These are phyloP conservation scores for Cordyceps farinosa DNA, from an alignment of 2,329 filamentous ascomycete genomes.

Conservation along the genomic window DNA sequence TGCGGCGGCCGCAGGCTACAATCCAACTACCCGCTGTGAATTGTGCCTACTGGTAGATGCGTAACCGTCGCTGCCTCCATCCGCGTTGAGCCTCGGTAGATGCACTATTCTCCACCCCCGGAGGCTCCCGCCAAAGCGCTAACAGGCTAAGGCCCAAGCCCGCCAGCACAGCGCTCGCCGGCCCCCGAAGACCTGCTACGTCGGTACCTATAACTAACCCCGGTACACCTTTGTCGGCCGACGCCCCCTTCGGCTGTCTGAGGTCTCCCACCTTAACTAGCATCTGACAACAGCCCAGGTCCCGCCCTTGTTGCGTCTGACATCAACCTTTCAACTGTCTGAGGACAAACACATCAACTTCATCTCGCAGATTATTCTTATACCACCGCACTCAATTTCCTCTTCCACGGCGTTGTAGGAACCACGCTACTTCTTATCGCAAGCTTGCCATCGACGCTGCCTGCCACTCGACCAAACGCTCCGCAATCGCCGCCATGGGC, in stretches of 20 bases:
- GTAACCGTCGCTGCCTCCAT: slow-evolving; percentile 9
- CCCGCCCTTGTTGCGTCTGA: slow-evolving; percentile 1
- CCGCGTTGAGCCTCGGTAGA: slow-evolving; percentile 8
- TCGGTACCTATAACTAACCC: background rate
- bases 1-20: background rate
- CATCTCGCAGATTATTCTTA: background rate
- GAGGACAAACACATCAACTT: background rate
- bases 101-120: slow-evolving; percentile 12
- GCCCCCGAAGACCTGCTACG: background rate
- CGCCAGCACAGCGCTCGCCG: background rate
- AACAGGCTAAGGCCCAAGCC: background rate
- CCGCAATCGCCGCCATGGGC: slow-evolving; percentile 31
- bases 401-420: background rate
- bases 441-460: slow-evolving; percentile 8
- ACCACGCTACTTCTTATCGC: background rate
- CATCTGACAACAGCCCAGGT: slow-evolving; percentile 9
- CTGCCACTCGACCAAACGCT: slow-evolving; percentile 6
- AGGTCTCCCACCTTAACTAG: background rate
- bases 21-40: background rate
- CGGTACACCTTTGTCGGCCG: background rate
- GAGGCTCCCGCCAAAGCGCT: slow-evolving; percentile 6
- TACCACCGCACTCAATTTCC: too few species aligned
- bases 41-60: background rate
- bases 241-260: background rate
- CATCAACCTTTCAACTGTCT: slow-evolving; percentile 10